Evolutionary conservation across 2,329 filamentous ascomycete species (phyloP).

Genomic region (Fusarium sp.): DNA sequence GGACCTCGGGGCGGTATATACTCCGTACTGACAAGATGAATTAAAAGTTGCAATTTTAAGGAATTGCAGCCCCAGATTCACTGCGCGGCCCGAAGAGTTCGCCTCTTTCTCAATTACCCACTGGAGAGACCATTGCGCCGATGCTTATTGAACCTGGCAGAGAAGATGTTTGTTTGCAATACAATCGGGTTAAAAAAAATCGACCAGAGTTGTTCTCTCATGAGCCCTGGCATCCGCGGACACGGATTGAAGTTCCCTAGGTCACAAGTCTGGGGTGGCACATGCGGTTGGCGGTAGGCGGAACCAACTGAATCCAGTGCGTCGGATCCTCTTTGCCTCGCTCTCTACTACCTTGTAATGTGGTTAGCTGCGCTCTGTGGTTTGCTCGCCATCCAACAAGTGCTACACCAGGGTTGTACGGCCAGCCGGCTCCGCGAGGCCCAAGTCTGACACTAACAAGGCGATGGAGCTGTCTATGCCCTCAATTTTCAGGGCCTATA

Average conservation of each 20-base stretch:
- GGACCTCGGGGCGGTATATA: slow-evolving; percentile 45
- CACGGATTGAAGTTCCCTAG: slow-evolving; percentile 42
- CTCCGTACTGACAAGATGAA: slow-evolving; percentile 15
- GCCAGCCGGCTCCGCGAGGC: slow-evolving; percentile 50
- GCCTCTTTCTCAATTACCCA: slow-evolving; percentile 21
- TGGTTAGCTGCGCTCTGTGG: slow-evolving; percentile 41
- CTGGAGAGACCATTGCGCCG: slow-evolving; percentile 12
- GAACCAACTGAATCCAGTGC: slow-evolving; percentile 45
- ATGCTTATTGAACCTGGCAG: slow-evolving; percentile 5
- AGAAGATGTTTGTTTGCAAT: background rate
- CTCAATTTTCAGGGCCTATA: slow-evolving; percentile 36
- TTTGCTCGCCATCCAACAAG: slow-evolving; percentile 33
- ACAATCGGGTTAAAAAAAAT: slow-evolving; percentile 2
- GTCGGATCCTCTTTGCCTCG: slow-evolving; percentile 42
- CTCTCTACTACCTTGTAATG: slow-evolving; percentile 10
- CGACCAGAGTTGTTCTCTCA: slow-evolving; percentile 18
- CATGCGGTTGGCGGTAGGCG: slow-evolving; percentile 37
- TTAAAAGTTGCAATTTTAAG: slow-evolving; percentile 37
- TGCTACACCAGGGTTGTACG: slow-evolving; percentile 40
- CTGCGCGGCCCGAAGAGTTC: slow-evolving; percentile 29
- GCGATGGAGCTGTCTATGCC: slow-evolving; percentile 43
- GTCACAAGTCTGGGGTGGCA: slow-evolving; percentile 38
- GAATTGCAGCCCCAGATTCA: slow-evolving; percentile 35
- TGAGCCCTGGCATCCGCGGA: slow-evolving; percentile 34
- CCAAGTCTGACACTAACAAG: slow-evolving; percentile 41